Evolutionary conservation across 768 basidiomycete species (phyloP).

Genomic region (Amanita muscaria): DNA sequence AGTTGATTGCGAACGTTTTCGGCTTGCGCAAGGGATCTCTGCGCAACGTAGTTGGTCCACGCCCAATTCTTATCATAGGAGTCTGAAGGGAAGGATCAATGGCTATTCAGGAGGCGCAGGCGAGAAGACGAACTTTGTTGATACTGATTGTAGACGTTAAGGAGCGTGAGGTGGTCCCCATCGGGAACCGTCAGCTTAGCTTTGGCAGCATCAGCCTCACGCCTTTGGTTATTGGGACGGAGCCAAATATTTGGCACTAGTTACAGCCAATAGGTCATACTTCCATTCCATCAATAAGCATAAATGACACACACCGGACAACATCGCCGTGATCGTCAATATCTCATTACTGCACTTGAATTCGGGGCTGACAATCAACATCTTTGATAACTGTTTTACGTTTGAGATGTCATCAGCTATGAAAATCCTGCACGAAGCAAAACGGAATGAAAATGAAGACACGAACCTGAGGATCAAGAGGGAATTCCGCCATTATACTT

Average conservation of each 20-base stretch:
- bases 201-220: conserved; percentile 91
- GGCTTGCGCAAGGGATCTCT: conserved; percentile 47
- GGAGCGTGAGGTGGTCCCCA: conserved; percentile 90
- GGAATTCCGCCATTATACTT: conserved; percentile 94
- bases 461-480: conserved; percentile 89
- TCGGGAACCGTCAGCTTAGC: conserved; percentile 83
- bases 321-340: conserved; percentile 90
- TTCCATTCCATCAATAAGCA: neutral
- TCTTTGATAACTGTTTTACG: conserved; percentile 65
- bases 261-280: neutral
- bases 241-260: conserved; percentile 91
- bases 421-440: neutral
- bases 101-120: neutral
- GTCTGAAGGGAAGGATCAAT: conserved; percentile 33
- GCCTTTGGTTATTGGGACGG: conserved; percentile 78
- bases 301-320: conserved; percentile 58
- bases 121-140: conserved; percentile 50
- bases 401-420: conserved; percentile 1
- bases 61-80: conserved; percentile 79
- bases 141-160: conserved; percentile 95
- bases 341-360: conserved; percentile 96
- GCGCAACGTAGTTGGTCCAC: conserved; percentile 83
- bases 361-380: conserved; percentile 90
- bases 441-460: neutral
- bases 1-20: conserved; percentile 91